A percentile compares a stretch with the other conserved stretches of the same genome.
Evolutionary conservation across 495 filamentous ascomycete species (phyloP).

Genomic region (Amphirosellinia nigrospora): DNA sequence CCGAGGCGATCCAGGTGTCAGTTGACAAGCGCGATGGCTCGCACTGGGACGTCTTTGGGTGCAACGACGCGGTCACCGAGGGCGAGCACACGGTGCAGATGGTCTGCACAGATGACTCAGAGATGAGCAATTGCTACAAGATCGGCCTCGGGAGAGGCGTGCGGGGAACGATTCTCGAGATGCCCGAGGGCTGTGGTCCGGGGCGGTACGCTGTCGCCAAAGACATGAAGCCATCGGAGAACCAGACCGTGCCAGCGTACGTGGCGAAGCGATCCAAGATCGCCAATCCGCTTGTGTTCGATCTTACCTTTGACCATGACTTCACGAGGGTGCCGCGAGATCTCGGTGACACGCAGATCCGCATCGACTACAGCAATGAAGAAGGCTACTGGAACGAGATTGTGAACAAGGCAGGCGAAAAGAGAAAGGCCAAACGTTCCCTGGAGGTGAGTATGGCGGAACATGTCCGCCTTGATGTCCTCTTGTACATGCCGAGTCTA

Average conservation of each 20-base stretch:
- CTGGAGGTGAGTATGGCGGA: no score
- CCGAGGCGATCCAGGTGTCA: not conserved
- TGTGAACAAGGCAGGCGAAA: no score
- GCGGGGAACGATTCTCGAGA: slow-evolving; percentile 41
- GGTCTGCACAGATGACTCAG: slow-evolving; percentile 5
- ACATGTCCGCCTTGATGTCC: no score
- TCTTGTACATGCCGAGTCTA: no score
- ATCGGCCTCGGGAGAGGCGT: not conserved
- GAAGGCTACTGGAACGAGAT: no score
- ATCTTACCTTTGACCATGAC: slow-evolving; percentile 35
- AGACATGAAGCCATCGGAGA: slow-evolving; percentile 14
- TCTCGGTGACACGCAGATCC: not conserved
- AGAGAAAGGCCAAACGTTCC: no score
- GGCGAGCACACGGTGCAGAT: not conserved
- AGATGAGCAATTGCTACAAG: not conserved
- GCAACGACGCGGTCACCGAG: not conserved
- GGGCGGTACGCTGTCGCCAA: slow-evolving; percentile 48
- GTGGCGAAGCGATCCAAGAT: not conserved
- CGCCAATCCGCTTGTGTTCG: slow-evolving; percentile 23
- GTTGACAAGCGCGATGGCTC: not conserved
- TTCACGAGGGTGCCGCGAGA: slow-evolving; percentile 19
- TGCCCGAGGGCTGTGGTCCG: slow-evolving; percentile 44
- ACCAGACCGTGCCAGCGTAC: not conserved
- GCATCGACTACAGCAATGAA: no score
- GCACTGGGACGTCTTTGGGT: not conserved